A percentile compares a stretch with the other conserved stretches of the same genome.
phyloP scores from a whole-genome alignment of 352 stramenopile species.

The Blastocystis sp. region DNA sequence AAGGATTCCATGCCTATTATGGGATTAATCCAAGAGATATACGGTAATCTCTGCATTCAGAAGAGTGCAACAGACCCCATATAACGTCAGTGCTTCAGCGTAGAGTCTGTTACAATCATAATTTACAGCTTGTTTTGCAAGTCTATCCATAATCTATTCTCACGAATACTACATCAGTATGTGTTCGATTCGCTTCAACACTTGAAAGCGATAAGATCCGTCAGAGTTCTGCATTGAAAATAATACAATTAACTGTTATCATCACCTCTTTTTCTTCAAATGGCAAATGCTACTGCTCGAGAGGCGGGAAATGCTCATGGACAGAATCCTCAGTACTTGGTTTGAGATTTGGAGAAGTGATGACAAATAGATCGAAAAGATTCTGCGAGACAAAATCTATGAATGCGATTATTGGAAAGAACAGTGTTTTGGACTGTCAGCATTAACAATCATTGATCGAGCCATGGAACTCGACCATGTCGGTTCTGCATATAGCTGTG shows the following conservation, averaged over 20 bases:
- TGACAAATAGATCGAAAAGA: slow-evolving; percentile 54
- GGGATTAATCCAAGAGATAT: background rate
- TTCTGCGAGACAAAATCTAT: slow-evolving; percentile 59
- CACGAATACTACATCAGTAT: background rate
- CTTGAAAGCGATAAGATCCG: slow-evolving; percentile 26
- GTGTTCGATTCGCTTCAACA: slow-evolving; percentile 20
- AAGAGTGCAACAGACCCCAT: slow-evolving; percentile 34
- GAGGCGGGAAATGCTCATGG: slow-evolving; percentile 40
- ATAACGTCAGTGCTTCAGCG: slow-evolving; percentile 8
- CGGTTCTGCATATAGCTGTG: slow-evolving; percentile 84
- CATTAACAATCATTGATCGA: slow-evolving; percentile 88
- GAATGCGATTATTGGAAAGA: slow-evolving; percentile 61
- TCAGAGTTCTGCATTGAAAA: slow-evolving; percentile 5
- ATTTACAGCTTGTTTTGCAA: slow-evolving; percentile 30
- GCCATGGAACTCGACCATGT: slow-evolving; percentile 83
- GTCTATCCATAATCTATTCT: background rate
- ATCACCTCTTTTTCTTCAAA: background rate
- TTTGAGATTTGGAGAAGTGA: background rate
- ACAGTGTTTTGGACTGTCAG: slow-evolving; percentile 90
- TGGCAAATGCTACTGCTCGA: slow-evolving; percentile 40
- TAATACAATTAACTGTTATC: background rate
- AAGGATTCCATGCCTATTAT: slow-evolving; percentile 23
- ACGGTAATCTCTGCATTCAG: slow-evolving; percentile 20
- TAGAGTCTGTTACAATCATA: slow-evolving; percentile 5
- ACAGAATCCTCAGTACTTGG: slow-evolving; percentile 52